phyloP scores from a whole-genome alignment of 2,329 filamentous ascomycete species.

The Periconia sp. region DNA sequence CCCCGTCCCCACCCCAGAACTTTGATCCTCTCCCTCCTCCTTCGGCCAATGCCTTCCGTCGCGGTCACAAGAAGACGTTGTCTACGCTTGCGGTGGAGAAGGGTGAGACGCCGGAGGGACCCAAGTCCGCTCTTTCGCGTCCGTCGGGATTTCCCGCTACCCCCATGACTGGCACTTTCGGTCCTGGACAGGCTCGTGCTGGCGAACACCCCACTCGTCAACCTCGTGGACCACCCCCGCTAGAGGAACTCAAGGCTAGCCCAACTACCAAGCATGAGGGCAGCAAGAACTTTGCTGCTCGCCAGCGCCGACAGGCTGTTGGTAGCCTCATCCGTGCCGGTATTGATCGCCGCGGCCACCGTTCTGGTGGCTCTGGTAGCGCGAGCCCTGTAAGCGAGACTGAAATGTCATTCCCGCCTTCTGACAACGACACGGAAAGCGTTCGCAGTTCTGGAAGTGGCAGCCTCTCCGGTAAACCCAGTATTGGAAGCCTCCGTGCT shows the following conservation, averaged over 20 bases:
- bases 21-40: constrained; percentile 78
- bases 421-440: constrained; percentile 62
- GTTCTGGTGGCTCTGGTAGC: constrained; percentile 69
- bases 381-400: constrained; percentile 89
- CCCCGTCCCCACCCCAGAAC: constrained; percentile 69
- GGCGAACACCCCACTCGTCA: constrained; percentile 94
- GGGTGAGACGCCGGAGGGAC: constrained; percentile 61
- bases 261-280: constrained; percentile 92
- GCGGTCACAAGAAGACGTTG: constrained; percentile 83
- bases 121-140: constrained; percentile 67
- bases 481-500: constrained; percentile 73
- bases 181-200: constrained; percentile 87
- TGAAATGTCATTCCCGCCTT: constrained; percentile 67
- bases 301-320: constrained; percentile 87
- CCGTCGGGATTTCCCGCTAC: constrained; percentile 71
- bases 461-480: constrained; percentile 76
- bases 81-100: constrained; percentile 67
- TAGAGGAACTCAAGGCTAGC: constrained; percentile 87
- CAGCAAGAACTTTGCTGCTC: constrained; percentile 94
- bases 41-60: constrained; percentile 88
- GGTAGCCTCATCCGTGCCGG: constrained; percentile 90
- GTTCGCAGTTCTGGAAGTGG: constrained; percentile 68
- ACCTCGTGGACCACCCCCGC: constrained; percentile 84
- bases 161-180: constrained; percentile 81
- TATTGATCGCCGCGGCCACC: constrained; percentile 74